Base-by-base conservation (phyloP, 768 basidiomycete genomes). In the Lentinula detonsa region DNA sequence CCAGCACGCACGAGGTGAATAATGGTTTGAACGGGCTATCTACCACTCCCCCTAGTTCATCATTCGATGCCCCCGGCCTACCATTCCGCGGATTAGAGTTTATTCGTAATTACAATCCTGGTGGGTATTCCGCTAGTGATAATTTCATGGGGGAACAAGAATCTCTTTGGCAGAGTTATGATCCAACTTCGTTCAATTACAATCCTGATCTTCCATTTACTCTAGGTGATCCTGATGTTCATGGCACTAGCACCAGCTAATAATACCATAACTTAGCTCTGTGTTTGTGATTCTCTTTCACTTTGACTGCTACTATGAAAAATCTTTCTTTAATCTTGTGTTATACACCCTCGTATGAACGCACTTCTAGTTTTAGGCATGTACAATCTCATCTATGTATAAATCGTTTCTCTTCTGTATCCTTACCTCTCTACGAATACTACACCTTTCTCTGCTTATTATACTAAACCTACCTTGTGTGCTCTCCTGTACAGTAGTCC, bases 11-110 rank as follows among this genome's bases (percentile, higher is more conserved):
- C n/a, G 79, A 80, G 61, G 64, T 77, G 57, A 68, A 72, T 49
- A 66, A 68, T 40, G 69, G 69, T 21, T 64, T 81, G 62, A 66
- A 73, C 54, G 78, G 78, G 4, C 73, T 82, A 35, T 85, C 85
- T 5, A 81, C 80, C 10, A 83, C 85, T 10, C 82, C 87, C 2
- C 82, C 86, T 11, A 81, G 79, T 5, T 72, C 87, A n/a, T 77
- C 81, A 4, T 91, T 91, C 69, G 77, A 86, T 63, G 84, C 84
- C 8, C 78, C 85, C 23, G 90, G 90, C 42, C 76, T 93, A n/a
- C 92, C 91, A 1, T 94, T 93, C 77, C 81, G 85, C 34, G 92
- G 91, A 9, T 78, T 93, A 35, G 92, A 94, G 66, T 94, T 84
- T 66, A 87, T 94, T 67, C 84, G 88, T 66, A 92, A 91, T 67